Evolutionary conservation across 2,329 filamentous ascomycete species (phyloP).

Genomic region (Fusarium duplospermum): DNA sequence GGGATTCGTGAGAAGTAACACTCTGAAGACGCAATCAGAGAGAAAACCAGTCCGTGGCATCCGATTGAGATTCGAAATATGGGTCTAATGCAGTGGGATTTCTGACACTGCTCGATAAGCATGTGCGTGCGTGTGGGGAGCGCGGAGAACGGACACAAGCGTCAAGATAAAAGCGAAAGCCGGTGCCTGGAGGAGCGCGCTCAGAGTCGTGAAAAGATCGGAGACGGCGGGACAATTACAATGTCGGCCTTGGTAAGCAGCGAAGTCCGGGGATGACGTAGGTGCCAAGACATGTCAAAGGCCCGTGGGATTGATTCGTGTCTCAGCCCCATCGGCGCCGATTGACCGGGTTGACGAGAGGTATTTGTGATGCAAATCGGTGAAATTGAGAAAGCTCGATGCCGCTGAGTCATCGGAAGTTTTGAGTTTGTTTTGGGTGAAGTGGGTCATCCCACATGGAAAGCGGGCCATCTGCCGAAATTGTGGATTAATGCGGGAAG

Average conservation of each 20-base stretch:
- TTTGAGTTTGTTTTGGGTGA: not conserved
- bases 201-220: not conserved
- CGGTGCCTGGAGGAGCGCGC: not conserved
- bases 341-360: not conserved
- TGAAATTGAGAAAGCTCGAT: not conserved
- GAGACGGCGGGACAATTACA: not conserved
- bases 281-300: not conserved
- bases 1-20: not conserved
- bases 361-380: not conserved
- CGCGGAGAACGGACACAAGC: not conserved
- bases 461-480: not conserved
- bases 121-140: not conserved
- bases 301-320: not conserved
- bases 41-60: not conserved
- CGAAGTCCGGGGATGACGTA: conserved; percentile 4
- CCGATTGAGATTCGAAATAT: not conserved
- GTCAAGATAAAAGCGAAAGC: not conserved
- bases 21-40: not conserved
- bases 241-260: not conserved
- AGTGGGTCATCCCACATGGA: not conserved
- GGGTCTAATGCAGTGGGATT: not conserved
- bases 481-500: not conserved
- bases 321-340: not conserved
- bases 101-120: not conserved
- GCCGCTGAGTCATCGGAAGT: conserved; percentile 8